phyloP scores from a whole-genome alignment of 768 basidiomycete genomes.

The Russula virescens region DNA sequence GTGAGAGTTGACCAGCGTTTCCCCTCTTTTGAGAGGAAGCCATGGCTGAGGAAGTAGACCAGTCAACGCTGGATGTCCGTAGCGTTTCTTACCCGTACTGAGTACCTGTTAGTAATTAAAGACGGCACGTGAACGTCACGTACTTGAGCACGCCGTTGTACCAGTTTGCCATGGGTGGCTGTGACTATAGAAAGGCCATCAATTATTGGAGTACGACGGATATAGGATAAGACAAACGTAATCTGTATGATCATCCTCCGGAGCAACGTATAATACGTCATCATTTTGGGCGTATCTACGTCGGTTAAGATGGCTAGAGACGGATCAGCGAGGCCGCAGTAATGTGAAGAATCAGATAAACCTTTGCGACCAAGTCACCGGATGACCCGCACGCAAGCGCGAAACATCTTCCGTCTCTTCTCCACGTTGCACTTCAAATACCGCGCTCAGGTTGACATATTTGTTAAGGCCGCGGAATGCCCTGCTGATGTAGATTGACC shows the following conservation, averaged over 20 bases:
- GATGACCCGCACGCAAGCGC: slow-evolving; percentile 72
- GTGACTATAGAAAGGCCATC: slow-evolving; percentile 50
- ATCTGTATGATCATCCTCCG: slow-evolving; percentile 88
- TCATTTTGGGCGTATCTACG: slow-evolving; percentile 90
- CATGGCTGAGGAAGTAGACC: slow-evolving; percentile 91
- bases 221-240: slow-evolving; percentile 48
- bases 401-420: slow-evolving; percentile 78
- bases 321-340: slow-evolving; percentile 1
- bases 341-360: slow-evolving; percentile 29
- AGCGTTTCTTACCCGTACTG: slow-evolving; percentile 91
- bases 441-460: slow-evolving; percentile 79
- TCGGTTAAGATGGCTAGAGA: slow-evolving; percentile 68
- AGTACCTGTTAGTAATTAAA: background rate
- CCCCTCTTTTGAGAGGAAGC: slow-evolving; percentile 85
- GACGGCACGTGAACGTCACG: slow-evolving; percentile 22
- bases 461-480: slow-evolving; percentile 68
- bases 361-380: slow-evolving; percentile 89
- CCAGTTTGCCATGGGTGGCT: slow-evolving; percentile 96
- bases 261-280: slow-evolving; percentile 91
- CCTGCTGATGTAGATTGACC: slow-evolving; percentile 74
- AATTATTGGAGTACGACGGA: background rate
- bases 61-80: slow-evolving; percentile 93
- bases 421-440: slow-evolving; percentile 85
- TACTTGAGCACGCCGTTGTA: slow-evolving; percentile 91
- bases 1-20: slow-evolving; percentile 61